Base-by-base conservation (phyloP, 352 stramenopile species). In the Phytophthora capsici region DNA sequence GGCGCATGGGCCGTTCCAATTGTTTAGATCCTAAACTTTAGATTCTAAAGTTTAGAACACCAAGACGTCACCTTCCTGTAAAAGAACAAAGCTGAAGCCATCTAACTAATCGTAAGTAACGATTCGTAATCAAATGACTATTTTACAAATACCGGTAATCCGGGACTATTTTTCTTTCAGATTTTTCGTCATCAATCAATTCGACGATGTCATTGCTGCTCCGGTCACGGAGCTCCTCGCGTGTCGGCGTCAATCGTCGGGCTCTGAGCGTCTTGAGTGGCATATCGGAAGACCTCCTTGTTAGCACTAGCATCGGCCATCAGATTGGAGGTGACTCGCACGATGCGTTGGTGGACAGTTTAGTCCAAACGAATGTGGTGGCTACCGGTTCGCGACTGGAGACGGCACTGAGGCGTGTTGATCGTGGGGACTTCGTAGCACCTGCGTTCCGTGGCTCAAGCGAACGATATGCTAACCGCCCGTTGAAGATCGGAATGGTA, bases 241-340 rank as follows among this genome's bases (percentile, higher is more conserved):
- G 63, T 34, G 25, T 28, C 17, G 23, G 22, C 19, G 10, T 19
- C 47, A 36, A 37, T 13, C 62, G 44, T n/a, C 78, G 80, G 36
- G 34, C 63, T 51, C 46, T 91, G 32, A 93, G 82, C 9, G 75
- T 94, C 6, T 75, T 94, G 13, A 83, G 75, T 26, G 84, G 84
- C 41, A 75, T 94, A 34, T 94, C 86, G 0, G 86, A 94, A 52
- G 86, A 94, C 36, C 69, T 94, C 6, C 76, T 94, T 25, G 84
- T 94, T 22, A 91, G 81, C 57, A 92, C 86, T 17, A 93, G 82
- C 57, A 94, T 95, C 49, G 87, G 87, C 0, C 84, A 95, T 57
- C 80, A 93, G 47, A 90, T 95, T 53, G 87, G 85, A 10, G 87
- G 87, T 8, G 61, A 82, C 26, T 88, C 84, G 17, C 88, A 95